Evolutionary conservation across 2,329 filamentous ascomycete species (phyloP).

Genomic region (Alternaria sp.): DNA sequence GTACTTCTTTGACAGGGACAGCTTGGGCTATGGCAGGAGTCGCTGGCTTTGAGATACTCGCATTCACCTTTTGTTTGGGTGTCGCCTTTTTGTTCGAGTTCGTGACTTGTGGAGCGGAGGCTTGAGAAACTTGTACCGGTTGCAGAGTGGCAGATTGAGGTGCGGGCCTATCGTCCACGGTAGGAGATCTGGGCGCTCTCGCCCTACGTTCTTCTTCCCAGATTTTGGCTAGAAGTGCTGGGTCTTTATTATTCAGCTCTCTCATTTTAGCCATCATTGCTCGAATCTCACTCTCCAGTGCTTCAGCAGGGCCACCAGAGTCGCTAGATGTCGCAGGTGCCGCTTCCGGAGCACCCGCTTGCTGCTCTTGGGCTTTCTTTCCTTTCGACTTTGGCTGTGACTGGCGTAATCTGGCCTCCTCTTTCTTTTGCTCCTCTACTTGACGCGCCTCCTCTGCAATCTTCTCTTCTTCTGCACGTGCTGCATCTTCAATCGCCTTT

Average conservation of each 20-base stretch:
- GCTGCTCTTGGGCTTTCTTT: conserved; percentile 37
- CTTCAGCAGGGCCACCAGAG: conserved; percentile 28
- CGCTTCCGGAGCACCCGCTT: conserved; percentile 21
- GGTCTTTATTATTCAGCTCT: conserved; percentile 64
- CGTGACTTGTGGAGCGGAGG: conserved; percentile 21
- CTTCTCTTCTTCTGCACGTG: conserved; percentile 45
- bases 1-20: conserved; percentile 10
- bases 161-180: conserved; percentile 30
- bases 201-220: conserved; percentile 63
- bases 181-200: conserved; percentile 43
- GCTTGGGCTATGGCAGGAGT: conserved; percentile 12
- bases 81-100: conserved; percentile 35
- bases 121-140: conserved; percentile 18
- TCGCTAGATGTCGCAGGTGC: conserved; percentile 1
- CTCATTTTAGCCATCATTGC: conserved; percentile 66
- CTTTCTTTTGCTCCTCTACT: conserved; percentile 38
- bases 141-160: conserved; percentile 24
- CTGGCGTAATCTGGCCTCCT: conserved; percentile 28
- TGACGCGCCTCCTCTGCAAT: conserved; percentile 36
- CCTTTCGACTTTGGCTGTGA: conserved; percentile 29
- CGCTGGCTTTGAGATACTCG: conserved; percentile 10
- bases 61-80: conserved; percentile 22
- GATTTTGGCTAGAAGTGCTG: conserved; percentile 62
- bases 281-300: conserved; percentile 61
- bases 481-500: conserved; percentile 46